phyloP scores from a whole-genome alignment of 495 filamentous ascomycete genomes.

The Penicillium waksmanii region DNA sequence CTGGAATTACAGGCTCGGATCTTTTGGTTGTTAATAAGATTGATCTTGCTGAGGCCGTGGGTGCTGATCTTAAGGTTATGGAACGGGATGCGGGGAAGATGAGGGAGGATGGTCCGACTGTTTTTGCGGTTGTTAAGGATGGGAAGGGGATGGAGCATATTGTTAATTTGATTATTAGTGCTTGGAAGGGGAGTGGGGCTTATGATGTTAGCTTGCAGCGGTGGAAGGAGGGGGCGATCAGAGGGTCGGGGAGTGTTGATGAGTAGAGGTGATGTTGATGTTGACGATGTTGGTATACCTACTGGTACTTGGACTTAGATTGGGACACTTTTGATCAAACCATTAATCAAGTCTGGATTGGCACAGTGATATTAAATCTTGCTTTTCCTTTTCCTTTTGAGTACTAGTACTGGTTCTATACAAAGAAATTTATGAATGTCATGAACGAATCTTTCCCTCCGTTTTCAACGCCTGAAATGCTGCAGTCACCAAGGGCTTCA shows the following conservation, averaged over 20 bases:
- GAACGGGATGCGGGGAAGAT: conserved; percentile 93
- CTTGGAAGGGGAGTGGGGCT: conserved; percentile 89
- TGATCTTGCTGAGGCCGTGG: conserved; percentile 88
- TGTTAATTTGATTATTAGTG: conserved; percentile 83
- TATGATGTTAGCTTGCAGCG: conserved; percentile 56
- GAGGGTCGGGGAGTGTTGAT: conserved; percentile 47
- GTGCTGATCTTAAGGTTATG: conserved; percentile 92
- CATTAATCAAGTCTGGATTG: background rate
- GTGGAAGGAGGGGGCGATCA: conserved; percentile 56
- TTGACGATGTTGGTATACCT: background rate
- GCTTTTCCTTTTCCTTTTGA: conserved; percentile 21
- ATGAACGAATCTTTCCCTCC: conserved; percentile 14
- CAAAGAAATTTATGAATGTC: conserved; percentile 14
- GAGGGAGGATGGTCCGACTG: conserved; percentile 93
- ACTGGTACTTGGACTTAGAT: no score
- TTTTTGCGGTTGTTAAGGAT: conserved; percentile 96
- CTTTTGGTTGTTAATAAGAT: conserved; percentile 95
- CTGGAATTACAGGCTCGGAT: conserved; percentile 94
- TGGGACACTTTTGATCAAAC: no score
- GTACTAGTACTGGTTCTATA: conserved; percentile 24
- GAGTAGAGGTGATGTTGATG: conserved; percentile 24
- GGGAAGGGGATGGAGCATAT: conserved; percentile 82
- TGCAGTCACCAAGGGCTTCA: conserved; percentile 24
- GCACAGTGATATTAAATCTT: conserved; percentile 9
- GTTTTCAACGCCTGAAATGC: conserved; percentile 39